Percentiles rank a stretch among this genome's conserved stretches.
These are phyloP conservation scores for Paxillus ammoniavirescens DNA, from an alignment of 768 basidiomycete species.

Conservation along the genomic window DNA sequence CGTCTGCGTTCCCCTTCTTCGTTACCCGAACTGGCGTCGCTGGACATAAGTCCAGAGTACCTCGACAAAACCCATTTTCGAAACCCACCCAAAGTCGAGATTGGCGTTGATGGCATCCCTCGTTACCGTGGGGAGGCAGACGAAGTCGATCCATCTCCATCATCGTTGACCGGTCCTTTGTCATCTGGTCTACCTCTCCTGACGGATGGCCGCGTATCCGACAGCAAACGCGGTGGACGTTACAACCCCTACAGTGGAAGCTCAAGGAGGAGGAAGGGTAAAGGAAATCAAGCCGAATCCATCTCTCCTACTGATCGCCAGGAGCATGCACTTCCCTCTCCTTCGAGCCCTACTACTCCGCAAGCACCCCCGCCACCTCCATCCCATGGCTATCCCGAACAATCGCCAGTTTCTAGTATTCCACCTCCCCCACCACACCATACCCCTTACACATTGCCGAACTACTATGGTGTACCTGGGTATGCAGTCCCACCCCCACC, in stretches of 20 bases:
- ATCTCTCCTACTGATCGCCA: constrained; percentile 31
- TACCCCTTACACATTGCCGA: constrained; percentile 31
- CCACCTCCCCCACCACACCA: constrained; percentile 31
- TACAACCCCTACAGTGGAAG: constrained; percentile 40
- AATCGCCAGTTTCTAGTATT: constrained; percentile 20
- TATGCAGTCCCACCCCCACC: constrained; percentile 8
- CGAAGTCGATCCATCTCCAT: constrained; percentile 52
- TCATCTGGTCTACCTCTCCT: constrained; percentile 50
- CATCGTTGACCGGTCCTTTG: constrained; percentile 39
- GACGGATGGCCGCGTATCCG: constrained; percentile 43
- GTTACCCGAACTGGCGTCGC: constrained; percentile 78
- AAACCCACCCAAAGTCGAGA: constrained; percentile 84
- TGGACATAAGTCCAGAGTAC: constrained; percentile 86
- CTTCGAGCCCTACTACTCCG: constrained; percentile 29
- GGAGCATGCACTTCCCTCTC: constrained; percentile 22
- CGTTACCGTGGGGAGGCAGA: constrained; percentile 85
- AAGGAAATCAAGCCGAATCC: constrained; percentile 25
- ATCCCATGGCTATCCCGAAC: constrained; percentile 29
- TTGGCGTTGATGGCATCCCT: constrained; percentile 78
- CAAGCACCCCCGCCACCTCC: constrained; percentile 22
- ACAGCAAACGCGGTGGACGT: constrained; percentile 42
- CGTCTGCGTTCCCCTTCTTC: constrained; percentile 87
- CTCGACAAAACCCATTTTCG: constrained; percentile 91
- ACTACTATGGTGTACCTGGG: constrained; percentile 32
- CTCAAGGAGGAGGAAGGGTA: constrained; percentile 42